Base-by-base conservation (phyloP, 345 rosid genomes). In the Zanthoxylum bungeanum region DNA sequence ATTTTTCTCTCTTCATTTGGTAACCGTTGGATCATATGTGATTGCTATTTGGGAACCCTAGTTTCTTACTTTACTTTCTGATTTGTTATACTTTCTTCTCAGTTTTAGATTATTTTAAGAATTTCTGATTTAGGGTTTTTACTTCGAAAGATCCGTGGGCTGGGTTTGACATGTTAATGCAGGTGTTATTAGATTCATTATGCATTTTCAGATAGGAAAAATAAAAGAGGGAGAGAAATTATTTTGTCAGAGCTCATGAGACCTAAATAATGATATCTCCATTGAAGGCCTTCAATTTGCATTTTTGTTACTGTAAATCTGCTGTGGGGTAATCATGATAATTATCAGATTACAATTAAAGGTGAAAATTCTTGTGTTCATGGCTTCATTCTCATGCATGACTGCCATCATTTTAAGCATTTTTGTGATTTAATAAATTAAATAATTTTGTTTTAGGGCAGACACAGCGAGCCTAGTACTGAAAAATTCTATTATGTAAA, bases 311-410 rank as follows among this genome's bases (percentile, higher is more conserved):
- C n/a, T n/a, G n/a, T n/a, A n/a, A n/a, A 7, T 37, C 25, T 19
- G 21, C 34, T 64, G 27, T 19, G 9, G 10, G 40, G 49, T 46
- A 21, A 49, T 28, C 36, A 50, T 27, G 63, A 56, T 56, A 30
- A 14, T 40, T 11, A 7, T 60, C 27, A 59, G 63, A 70, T 44
- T 27, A 66, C 36, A 31, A 33, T 60, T 16, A 62, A 55, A 67
- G 67, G 60, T 7, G 19, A 42, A 47, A 66, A 71, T 37, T 60
- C 44, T 21, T 31, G 58, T 67, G 63, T 72, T 79, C 75, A 69
- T 73, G 72, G 72, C 55, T 73, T 42, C 83, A n/a, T n/a, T n/a
- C n/a, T n/a, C n/a, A 64, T 79, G 75, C 75, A 79, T 69, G 80
- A 33, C 66, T 64, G 77, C 39, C 69, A 44, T 77, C 58, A 21